These are phyloP conservation scores for Penicillium hesseltinei DNA, from an alignment of 2,329 filamentous ascomycete genomes.

Conservation along the genomic window DNA sequence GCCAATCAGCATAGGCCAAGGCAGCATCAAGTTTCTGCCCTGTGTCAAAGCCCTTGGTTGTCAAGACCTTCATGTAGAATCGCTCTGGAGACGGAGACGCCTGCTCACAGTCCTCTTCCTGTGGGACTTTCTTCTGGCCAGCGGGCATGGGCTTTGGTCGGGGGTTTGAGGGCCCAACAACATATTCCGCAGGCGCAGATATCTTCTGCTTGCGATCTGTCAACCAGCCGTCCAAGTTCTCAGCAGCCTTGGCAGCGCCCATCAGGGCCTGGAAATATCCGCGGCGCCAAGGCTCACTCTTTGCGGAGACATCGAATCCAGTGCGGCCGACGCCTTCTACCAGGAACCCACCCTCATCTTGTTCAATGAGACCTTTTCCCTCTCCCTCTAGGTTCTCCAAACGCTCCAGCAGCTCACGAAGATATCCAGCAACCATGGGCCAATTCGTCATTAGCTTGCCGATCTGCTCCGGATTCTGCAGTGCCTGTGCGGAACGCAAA, in stretches of 20 bases:
- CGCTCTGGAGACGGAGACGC: conserved; percentile 69
- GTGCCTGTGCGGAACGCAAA: conserved; percentile 63
- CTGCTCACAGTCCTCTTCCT: conserved; percentile 71
- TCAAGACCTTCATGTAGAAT: conserved; percentile 79
- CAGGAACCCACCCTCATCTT: conserved; percentile 51
- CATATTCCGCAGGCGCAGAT: conserved; percentile 68
- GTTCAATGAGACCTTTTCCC: conserved; percentile 62
- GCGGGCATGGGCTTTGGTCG: conserved; percentile 70
- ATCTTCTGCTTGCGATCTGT: conserved; percentile 64
- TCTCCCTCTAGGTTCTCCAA: conserved; percentile 69
- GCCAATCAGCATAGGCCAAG: conserved; percentile 78
- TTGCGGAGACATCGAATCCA: conserved; percentile 68
- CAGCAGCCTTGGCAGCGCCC: conserved; percentile 70
- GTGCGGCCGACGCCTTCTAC: conserved; percentile 56
- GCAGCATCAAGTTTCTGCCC: conserved; percentile 78
- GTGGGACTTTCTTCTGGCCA: conserved; percentile 60
- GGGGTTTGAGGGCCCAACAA: conserved; percentile 81
- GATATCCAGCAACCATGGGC: conserved; percentile 62
- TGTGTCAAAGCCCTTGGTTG: conserved; percentile 74
- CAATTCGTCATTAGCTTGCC: conserved; percentile 62
- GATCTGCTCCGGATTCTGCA: conserved; percentile 57
- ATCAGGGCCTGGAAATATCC: conserved; percentile 84
- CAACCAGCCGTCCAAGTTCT: conserved; percentile 78
- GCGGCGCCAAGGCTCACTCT: conserved; percentile 78
- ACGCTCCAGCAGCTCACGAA: conserved; percentile 59